Conservation (phyloP, 2,329 filamentous ascomycete genomes). For the Diaporthe ilicicola region DNA sequence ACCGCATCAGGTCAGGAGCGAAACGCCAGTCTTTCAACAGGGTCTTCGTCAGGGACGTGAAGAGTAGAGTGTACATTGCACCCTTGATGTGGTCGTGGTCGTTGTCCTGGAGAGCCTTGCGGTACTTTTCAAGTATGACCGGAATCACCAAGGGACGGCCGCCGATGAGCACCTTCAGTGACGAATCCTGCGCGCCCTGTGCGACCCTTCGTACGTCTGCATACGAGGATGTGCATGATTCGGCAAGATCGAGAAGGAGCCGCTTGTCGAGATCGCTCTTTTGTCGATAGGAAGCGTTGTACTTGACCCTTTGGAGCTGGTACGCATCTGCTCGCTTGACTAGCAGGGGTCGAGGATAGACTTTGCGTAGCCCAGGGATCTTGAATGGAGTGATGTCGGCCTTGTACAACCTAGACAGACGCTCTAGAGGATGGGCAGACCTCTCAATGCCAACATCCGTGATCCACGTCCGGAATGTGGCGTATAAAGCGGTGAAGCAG, state of each 20-base stretch:
- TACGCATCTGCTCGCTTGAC: slow-evolving; percentile 94
- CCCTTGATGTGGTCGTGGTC: slow-evolving; percentile 96
- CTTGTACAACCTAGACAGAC: slow-evolving; percentile 83
- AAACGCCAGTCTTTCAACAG: slow-evolving; percentile 94
- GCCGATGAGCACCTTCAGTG: slow-evolving; percentile 89
- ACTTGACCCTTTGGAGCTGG: slow-evolving; percentile 90
- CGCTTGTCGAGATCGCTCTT: slow-evolving; percentile 91
- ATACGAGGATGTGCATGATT: slow-evolving; percentile 90
- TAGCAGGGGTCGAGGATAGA: slow-evolving; percentile 91
- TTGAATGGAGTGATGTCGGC: slow-evolving; percentile 93
- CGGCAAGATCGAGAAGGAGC: slow-evolving; percentile 84
- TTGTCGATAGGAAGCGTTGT: slow-evolving; percentile 87
- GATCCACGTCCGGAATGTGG: slow-evolving; percentile 94
- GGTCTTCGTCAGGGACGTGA: slow-evolving; percentile 88
- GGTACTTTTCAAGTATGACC: slow-evolving; percentile 80
- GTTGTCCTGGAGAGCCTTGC: slow-evolving; percentile 78
- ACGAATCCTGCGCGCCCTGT: slow-evolving; percentile 91
- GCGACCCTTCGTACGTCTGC: slow-evolving; percentile 95
- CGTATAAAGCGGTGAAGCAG: slow-evolving; percentile 93
- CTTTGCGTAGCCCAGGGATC: slow-evolving; percentile 89
- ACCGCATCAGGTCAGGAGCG: slow-evolving; percentile 85
- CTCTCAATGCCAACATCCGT: slow-evolving; percentile 96
- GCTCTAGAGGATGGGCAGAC: slow-evolving; percentile 90
- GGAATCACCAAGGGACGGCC: slow-evolving; percentile 90
- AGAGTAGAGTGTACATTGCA: slow-evolving; percentile 88